phyloP scores from a whole-genome alignment of 2,329 filamentous ascomycete species.

The Biscogniauxia marginata region DNA sequence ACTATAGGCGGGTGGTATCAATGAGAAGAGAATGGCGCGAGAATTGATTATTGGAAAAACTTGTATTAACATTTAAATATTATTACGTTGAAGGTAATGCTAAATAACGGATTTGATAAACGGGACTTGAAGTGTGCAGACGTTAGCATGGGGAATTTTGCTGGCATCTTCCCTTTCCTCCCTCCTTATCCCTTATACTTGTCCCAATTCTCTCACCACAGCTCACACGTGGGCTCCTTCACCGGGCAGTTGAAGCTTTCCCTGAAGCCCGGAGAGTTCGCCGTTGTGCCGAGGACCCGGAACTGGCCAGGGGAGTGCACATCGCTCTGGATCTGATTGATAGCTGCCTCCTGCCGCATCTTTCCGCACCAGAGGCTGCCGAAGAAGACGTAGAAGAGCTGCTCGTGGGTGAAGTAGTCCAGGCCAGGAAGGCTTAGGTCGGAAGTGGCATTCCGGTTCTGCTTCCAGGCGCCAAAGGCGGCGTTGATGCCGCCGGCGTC shows the following conservation, averaged over 20 bases:
- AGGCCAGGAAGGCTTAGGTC: slow-evolving; percentile 55
- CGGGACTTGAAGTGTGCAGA: no score
- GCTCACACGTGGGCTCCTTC: slow-evolving; percentile 66
- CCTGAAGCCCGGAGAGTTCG: slow-evolving; percentile 66
- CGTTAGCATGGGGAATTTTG: no score
- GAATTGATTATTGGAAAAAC: no score
- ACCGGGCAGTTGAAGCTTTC: slow-evolving; percentile 65
- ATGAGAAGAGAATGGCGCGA: no score
- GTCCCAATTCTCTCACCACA: no score
- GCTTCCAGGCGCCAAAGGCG: slow-evolving; percentile 61
- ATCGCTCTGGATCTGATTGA: slow-evolving; percentile 59
- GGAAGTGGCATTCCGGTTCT: slow-evolving; percentile 47
- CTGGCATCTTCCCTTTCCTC: no score
- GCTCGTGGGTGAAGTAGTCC: slow-evolving; percentile 58
- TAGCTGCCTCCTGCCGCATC: slow-evolving; percentile 55
- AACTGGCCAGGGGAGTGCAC: slow-evolving; percentile 64
- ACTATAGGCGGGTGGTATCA: no score
- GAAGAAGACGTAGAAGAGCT: slow-evolving; percentile 63
- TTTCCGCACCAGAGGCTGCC: slow-evolving; percentile 67
- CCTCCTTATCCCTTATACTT: no score
- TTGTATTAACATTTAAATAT: no score
- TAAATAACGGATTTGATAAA: no score
- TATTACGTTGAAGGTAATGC: no score
- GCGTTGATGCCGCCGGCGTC: slow-evolving; percentile 63
- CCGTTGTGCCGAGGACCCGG: slow-evolving; percentile 61